Base-by-base conservation (phyloP, 257 asterid genomes). In the Solanum sejunctum region DNA sequence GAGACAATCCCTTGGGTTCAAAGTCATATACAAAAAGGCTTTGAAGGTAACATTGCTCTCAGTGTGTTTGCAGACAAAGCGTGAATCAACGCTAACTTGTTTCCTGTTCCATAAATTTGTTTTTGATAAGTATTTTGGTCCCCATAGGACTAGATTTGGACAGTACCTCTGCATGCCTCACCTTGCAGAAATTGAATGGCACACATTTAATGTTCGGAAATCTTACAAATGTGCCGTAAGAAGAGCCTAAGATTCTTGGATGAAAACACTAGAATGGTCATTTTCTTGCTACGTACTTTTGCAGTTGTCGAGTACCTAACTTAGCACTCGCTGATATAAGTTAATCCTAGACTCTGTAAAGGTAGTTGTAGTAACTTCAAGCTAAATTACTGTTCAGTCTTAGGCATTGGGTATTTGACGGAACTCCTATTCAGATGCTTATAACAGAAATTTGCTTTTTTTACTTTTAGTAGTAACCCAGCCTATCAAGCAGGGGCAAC, bases 1-100 rank as follows among this genome's bases (percentile, higher is more conserved):
- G 95, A 92, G 91, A 88, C 87, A 89, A 83, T 88, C 83, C 87
- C 93, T 85, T 94, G 97, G 98, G 93, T 85, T 91, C 88, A 63
- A 52, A 82, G 45, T 79, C 96, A 89, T 87, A 88, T 93, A 81
- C 61, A 60, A 81, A 91, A 83, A 36, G 99, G 98, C 82, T 96
- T 96, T 84, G 72, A 88, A 73, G 98, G 99, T 96, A 91, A 67
- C 41, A 67, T 28, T 52, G 56, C 58, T 21, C 15, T n/a, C 6
- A n/a, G 41, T 41, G 84, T n/a, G 2, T 81, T 81, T 58, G 71
- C 26, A 13, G 54, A 23, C 9, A n/a, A 39, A 2, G 54, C 23
- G 6, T 71, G 56, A 71, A 20, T 11, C 11, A 39, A 18, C 0
- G 54, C 15, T 43, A 26, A 16, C 43, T 12, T 23, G 49, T 7